Percentiles rank a stretch among this genome's conserved stretches.
phyloP scores from a whole-genome alignment of 1,139 yeast genomes.

The Geotrichum fermentans region DNA sequence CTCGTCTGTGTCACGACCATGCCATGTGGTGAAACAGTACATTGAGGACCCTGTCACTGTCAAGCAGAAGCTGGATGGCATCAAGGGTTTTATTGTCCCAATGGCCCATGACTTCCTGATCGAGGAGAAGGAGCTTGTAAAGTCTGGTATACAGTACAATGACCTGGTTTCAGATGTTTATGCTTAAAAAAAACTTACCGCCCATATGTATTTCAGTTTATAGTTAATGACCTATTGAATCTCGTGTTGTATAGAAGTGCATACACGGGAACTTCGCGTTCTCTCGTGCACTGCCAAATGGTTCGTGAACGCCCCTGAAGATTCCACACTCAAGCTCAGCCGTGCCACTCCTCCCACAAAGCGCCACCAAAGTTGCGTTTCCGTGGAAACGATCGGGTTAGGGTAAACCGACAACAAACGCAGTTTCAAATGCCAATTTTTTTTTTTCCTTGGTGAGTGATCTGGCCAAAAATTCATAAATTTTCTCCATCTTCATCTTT shows the following conservation, averaged over 20 bases:
- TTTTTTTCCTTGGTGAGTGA: background rate
- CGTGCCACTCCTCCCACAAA: too few species aligned
- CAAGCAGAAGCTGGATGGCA: slow-evolving; percentile 16
- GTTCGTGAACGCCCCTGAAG: too few species aligned
- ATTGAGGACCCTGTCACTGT: slow-evolving; percentile 17
- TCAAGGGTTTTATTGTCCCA: slow-evolving; percentile 21
- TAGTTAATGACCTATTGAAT: too few species aligned
- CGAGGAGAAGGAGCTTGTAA: slow-evolving; percentile 22
- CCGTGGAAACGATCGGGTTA: too few species aligned
- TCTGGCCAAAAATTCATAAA: slow-evolving; percentile 4
- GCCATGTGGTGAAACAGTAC: slow-evolving; percentile 21
- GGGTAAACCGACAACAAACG: too few species aligned
- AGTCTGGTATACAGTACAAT: slow-evolving; percentile 23
- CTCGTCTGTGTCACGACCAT: slow-evolving; percentile 16
- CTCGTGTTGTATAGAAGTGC: too few species aligned
- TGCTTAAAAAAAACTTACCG: slow-evolving; percentile 20
- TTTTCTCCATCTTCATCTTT: background rate
- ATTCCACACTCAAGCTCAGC: too few species aligned
- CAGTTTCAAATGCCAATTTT: background rate
- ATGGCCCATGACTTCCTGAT: slow-evolving; percentile 23
- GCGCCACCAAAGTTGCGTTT: too few species aligned
- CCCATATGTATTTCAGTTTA: too few species aligned
- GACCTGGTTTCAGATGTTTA: slow-evolving; percentile 22
- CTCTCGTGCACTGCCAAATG: too few species aligned
- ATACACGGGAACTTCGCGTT: too few species aligned